Conservation (phyloP, 345 rosid genomes). For the Euphorbia pulcherrima region DNA sequence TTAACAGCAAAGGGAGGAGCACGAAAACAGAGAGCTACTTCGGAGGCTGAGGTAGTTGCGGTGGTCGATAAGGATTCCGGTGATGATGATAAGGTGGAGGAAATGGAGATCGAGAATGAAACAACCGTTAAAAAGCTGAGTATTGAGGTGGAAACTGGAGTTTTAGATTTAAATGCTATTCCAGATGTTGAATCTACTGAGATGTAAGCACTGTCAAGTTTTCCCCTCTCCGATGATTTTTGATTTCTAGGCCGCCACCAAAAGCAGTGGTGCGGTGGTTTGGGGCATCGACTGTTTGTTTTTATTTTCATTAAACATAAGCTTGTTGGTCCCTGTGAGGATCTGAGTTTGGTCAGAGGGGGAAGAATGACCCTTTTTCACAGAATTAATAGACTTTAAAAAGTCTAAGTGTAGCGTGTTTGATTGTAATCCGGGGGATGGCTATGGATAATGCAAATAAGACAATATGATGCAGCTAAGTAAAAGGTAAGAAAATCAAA, state of each 20-base stretch:
- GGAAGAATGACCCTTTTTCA: too few relatives aligned
- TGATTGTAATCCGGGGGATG: too few relatives aligned
- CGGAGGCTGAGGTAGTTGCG: constrained; percentile 16
- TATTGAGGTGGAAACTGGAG: constrained; percentile 1
- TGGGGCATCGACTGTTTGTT: background rate
- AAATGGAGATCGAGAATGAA: background rate
- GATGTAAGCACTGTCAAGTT: background rate
- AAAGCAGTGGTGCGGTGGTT: background rate
- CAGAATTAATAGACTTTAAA: too few relatives aligned
- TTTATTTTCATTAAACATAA: too few relatives aligned
- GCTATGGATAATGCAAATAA: too few relatives aligned
- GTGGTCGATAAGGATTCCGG: background rate
- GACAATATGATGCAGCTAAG: too few relatives aligned
- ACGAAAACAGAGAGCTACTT: constrained; percentile 22
- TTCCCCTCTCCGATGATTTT: too few relatives aligned
- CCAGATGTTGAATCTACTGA: constrained; percentile 14
- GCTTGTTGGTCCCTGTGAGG: too few relatives aligned
- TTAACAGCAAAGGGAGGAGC: too few relatives aligned
- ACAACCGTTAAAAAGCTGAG: background rate
- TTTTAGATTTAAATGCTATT: constrained; percentile 20
- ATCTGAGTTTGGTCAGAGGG: too few relatives aligned
- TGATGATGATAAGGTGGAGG: constrained; percentile 8
- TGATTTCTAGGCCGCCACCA: background rate
- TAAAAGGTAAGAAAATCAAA: too few relatives aligned
- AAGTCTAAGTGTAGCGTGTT: too few relatives aligned